A percentile compares a stretch with the other conserved stretches of the same genome.
phyloP scores from a whole-genome alignment of 1,284 basidiomycete genomes.

The Waitea zeae region DNA sequence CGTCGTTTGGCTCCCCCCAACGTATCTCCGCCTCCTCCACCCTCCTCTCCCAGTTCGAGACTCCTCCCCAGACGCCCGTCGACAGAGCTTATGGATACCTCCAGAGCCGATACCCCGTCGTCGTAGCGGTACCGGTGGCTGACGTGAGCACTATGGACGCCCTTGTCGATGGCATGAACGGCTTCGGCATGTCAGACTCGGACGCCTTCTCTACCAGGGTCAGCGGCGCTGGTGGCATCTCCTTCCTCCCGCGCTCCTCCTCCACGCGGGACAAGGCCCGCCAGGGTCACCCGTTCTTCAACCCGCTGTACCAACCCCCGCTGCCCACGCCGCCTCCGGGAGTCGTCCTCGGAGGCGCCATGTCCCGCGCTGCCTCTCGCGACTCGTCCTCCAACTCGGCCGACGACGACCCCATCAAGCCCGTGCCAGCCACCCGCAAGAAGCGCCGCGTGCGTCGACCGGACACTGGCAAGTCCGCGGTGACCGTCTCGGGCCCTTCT shows the following conservation, averaged over 20 bases:
- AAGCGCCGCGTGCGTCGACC: conserved; percentile 11
- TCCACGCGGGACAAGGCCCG: conserved; percentile 22
- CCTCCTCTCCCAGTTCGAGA: conserved; percentile 36
- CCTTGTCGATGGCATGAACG: conserved; percentile 73
- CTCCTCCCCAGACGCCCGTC: conserved; percentile 47
- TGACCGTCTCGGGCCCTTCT: too few species aligned
- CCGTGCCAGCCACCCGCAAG: conserved; percentile 10
- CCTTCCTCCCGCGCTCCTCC: conserved; percentile 17
- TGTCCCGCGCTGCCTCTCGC: conserved; percentile 20
- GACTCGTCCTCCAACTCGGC: conserved; percentile 23
- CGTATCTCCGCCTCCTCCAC: conserved; percentile 49
- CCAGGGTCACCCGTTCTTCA: conserved; percentile 15
- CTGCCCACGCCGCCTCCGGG: conserved; percentile 68
- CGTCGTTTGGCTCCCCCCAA: too few species aligned
- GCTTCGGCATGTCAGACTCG: conserved; percentile 28
- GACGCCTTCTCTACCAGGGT: conserved; percentile 24
- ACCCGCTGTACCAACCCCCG: conserved; percentile 64
- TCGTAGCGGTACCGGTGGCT: conserved; percentile 56
- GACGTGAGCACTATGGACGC: conserved; percentile 77
- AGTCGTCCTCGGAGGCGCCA: conserved; percentile 49
- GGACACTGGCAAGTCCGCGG: too few species aligned
- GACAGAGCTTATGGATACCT: conserved; percentile 29
- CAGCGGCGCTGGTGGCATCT: conserved; percentile 14
- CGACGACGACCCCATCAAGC: conserved; percentile 24
- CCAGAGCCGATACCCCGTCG: conserved; percentile 38